Conservation (phyloP, 2,329 filamentous ascomycete species). For the Lomentospora prolificans region DNA sequence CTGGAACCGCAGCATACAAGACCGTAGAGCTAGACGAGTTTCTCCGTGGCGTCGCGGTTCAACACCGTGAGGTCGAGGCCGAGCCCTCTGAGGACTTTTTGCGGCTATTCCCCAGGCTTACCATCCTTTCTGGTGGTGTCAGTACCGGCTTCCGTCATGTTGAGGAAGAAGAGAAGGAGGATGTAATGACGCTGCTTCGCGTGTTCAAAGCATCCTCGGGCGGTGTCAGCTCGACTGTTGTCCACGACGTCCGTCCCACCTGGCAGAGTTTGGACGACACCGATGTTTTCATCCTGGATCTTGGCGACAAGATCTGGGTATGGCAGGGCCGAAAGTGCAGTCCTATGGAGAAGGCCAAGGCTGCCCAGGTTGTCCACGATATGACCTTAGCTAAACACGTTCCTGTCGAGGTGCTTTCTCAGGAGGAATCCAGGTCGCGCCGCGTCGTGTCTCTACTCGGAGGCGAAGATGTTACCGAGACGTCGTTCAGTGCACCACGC, state of each 20-base stretch:
- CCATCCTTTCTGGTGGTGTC: conserved; percentile 52
- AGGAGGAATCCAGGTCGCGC: conserved; percentile 45
- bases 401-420: conserved; percentile 55
- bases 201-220: conserved; percentile 47
- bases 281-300: conserved; percentile 58
- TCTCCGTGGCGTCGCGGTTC: conserved; percentile 48
- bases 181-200: conserved; percentile 44
- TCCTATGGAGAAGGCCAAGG: conserved; percentile 61
- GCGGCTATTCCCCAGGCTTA: conserved; percentile 47
- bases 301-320: conserved; percentile 55
- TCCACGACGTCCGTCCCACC: conserved; percentile 53
- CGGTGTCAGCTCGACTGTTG: conserved; percentile 30
- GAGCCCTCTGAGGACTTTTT: conserved; percentile 51
- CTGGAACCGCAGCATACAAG: conserved; percentile 60
- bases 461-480: conserved; percentile 24
- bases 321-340: conserved; percentile 58
- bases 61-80: conserved; percentile 55
- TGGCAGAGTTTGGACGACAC: conserved; percentile 53
- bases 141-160: conserved; percentile 55
- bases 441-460: conserved; percentile 47
- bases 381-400: conserved; percentile 53
- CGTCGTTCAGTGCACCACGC: conserved; percentile 1
- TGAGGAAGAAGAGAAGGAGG: conserved; percentile 31
- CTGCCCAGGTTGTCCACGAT: conserved; percentile 56
- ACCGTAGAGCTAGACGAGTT: conserved; percentile 63